Base-by-base conservation (phyloP, 1,139 yeast species). In the Sugiyamaella neomexicana region DNA sequence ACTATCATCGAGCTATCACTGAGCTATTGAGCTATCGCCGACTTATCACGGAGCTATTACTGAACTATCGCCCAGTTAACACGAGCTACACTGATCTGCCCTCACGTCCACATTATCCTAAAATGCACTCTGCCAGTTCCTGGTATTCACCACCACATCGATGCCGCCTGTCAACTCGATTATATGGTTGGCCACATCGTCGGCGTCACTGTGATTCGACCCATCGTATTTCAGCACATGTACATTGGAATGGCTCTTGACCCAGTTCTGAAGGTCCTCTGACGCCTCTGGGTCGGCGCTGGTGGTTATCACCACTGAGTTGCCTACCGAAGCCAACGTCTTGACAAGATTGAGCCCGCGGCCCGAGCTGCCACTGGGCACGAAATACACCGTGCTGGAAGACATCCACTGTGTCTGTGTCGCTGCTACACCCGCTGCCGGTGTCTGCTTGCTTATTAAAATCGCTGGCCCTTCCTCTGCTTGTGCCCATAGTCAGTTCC, bases 171-270 rank as follows among this genome's bases (percentile, higher is more conserved):
- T 46, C 31, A 51, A 42, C 36, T 47, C 41, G n/a, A 34, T 50
- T 15, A 55, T 49, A 29, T 51, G 44, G 15, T 25, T 51, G 9
- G 52, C 53, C 10, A 49, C 46, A 9, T 36, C 51, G 20, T 38
- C 37, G 13, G 52, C 54, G 16, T 55, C 55, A 15, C 29, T 45
- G 29, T 45, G 25, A 15, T 37, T 37, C 2, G 46, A 38, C 7
- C 42, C 53, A 23, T 55, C 52, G 34, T 52, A 41, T n/a, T 41
- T 45, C n/a, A 55, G 39, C 20, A 53, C 52, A 29, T 48, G 52
- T 1, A 55, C 49, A 31, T 52, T 55, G 1, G 51, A 31, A 50
- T 52, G 46, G 31, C 36, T 32, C 17, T 25, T 29, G 12, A 46
- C 20, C 23, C 43, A 44, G 27, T 49, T 32, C 27, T 48, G 41